Conservation (phyloP, 306 rosid species). For the Trifolium repens region DNA sequence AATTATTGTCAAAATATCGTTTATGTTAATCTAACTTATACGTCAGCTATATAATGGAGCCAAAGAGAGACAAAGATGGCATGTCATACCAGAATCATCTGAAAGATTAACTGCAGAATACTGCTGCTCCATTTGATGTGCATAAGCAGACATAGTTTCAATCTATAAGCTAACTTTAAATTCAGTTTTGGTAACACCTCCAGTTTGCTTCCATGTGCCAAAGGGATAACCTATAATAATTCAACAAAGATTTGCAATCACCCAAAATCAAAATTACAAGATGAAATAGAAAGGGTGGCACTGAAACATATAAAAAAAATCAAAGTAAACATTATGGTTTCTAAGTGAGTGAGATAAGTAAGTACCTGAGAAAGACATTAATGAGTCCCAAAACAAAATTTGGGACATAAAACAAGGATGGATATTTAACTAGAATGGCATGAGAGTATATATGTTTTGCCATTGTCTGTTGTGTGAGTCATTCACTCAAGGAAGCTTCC, state of each 20-base stretch:
- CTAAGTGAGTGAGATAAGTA: constrained; percentile 19
- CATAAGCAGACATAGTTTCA: constrained; percentile 68
- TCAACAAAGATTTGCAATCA: constrained; percentile 30
- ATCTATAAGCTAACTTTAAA: constrained; percentile 30
- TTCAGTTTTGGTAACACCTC: constrained; percentile 41
- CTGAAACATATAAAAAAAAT: background rate
- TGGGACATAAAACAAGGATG: background rate
- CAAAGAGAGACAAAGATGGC: constrained; percentile 28
- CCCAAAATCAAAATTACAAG: background rate
- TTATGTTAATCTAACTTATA: too few species aligned
- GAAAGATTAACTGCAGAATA: constrained; percentile 57
- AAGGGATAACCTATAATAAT: constrained; percentile 52
- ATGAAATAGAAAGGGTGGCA: constrained; percentile 7
- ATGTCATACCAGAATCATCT: constrained; percentile 61
- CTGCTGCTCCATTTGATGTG: constrained; percentile 69
- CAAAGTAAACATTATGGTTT: background rate
- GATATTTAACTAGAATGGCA: background rate
- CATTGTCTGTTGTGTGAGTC: constrained; percentile 31
- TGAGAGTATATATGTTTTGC: constrained; percentile 23
- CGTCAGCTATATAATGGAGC: too few species aligned
- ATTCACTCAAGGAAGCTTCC: constrained; percentile 53
- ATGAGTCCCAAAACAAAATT: constrained; percentile 6
- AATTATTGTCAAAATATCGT: too few species aligned
- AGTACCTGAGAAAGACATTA: constrained; percentile 51
- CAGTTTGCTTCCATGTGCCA: constrained; percentile 41